Evolutionary conservation across 106 monocot species (phyloP).

Genomic region (Acanthochlamys bracteata): DNA sequence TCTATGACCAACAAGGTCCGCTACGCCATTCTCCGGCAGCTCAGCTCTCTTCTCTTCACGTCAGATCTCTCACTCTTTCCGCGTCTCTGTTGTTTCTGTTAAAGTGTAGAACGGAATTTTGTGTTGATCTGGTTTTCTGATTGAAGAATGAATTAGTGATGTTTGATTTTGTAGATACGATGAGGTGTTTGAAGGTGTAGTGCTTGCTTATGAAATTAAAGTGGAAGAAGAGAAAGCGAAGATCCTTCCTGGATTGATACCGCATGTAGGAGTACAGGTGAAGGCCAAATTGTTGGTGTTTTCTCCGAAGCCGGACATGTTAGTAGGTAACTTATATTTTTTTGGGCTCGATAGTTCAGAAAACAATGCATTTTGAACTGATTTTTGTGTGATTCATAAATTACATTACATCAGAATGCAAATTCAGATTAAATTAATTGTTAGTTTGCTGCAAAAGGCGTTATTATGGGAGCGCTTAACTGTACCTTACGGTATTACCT

Average conservation of each 20-base stretch:
- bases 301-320: slow-evolving; percentile 71
- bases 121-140: not conserved
- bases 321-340: slow-evolving; percentile 40
- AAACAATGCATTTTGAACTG: too few species aligned
- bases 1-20: slow-evolving; percentile 38
- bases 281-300: slow-evolving; percentile 67
- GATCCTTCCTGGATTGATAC: slow-evolving; percentile 71
- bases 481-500: too few species aligned
- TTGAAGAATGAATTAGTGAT: not conserved
- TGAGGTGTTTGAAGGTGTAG: slow-evolving; percentile 72
- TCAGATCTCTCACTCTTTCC: slow-evolving; percentile 6
- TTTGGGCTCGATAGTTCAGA: not conserved
- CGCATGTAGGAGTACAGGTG: slow-evolving; percentile 63
- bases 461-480: too few species aligned
- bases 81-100: not conserved
- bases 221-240: slow-evolving; percentile 30
- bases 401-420: too few species aligned
- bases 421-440: too few species aligned
- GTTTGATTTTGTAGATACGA: slow-evolving; percentile 40
- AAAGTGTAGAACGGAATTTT: too few species aligned
- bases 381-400: too few species aligned
- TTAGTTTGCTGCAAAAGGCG: too few species aligned
- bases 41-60: slow-evolving; percentile 80
- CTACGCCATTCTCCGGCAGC: slow-evolving; percentile 56
- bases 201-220: slow-evolving; percentile 55